Evolutionary conservation across 2,329 filamentous ascomycete species (phyloP).

Genomic region (Hymenoscyphus infarciens): DNA sequence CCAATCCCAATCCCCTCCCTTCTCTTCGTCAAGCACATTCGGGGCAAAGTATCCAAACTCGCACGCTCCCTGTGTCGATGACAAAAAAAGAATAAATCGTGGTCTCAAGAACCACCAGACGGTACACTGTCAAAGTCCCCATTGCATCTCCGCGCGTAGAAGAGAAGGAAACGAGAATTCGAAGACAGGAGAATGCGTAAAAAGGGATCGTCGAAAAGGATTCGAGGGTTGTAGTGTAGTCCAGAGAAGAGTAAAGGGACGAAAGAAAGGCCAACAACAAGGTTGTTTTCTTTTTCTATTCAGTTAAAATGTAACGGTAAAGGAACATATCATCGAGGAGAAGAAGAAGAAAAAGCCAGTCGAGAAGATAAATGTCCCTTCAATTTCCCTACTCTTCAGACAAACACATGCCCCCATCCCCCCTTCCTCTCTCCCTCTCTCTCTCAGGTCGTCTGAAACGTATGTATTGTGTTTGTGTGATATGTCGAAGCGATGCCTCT

Average conservation of each 20-base stretch:
- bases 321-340: too few relatives aligned
- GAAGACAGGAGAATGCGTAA: too few relatives aligned
- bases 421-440: background rate
- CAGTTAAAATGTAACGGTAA: too few relatives aligned
- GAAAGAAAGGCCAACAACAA: too few relatives aligned
- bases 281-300: too few relatives aligned
- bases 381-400: background rate
- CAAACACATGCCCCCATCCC: background rate
- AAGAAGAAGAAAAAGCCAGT: too few relatives aligned
- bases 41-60: too few relatives aligned
- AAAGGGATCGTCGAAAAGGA: too few relatives aligned
- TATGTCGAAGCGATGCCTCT: too few relatives aligned
- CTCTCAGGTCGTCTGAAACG: slow-evolving; percentile 1
- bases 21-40: background rate
- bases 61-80: too few relatives aligned
- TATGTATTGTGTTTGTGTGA: background rate
- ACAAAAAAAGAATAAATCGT: background rate
- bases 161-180: background rate
- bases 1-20: background rate
- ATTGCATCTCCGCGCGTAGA: background rate
- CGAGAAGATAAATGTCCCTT: background rate
- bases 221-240: too few relatives aligned
- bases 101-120: background rate
- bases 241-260: too few relatives aligned
- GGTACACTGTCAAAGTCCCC: background rate